These are phyloP conservation scores for Tetrapisispora pingtungensis DNA, from an alignment of 805 yeast species.

Conservation along the genomic window DNA sequence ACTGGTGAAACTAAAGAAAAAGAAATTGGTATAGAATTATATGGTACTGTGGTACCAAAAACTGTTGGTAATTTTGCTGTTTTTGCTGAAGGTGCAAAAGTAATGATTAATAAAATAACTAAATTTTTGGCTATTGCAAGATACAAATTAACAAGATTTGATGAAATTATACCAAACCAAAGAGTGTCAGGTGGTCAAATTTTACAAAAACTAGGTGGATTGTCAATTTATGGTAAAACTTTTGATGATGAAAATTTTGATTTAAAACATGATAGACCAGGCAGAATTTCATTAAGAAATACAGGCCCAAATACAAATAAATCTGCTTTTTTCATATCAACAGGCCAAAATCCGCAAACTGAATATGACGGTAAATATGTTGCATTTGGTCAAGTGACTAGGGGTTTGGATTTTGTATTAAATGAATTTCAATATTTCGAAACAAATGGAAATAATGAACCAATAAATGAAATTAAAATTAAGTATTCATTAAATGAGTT, in stretches of 20 bases:
- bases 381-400: constrained; percentile 67
- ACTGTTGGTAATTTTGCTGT: constrained; percentile 52
- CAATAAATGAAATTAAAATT: constrained; percentile 28
- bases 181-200: constrained; percentile 89
- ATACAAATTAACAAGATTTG: constrained; percentile 56
- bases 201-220: constrained; percentile 67
- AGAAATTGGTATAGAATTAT: constrained; percentile 48
- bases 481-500: constrained; percentile 22
- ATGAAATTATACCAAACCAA: constrained; percentile 60
- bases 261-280: constrained; percentile 60
- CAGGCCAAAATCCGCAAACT: constrained; percentile 34
- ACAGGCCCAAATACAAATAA: constrained; percentile 54
- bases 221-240: constrained; percentile 63
- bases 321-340: constrained; percentile 61
- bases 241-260: constrained; percentile 70
- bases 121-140: constrained; percentile 14
- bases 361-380: constrained; percentile 58
- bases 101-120: constrained; percentile 14
- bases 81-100: constrained; percentile 37
- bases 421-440: constrained; percentile 48
- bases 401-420: constrained; percentile 52
- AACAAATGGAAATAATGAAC: constrained; percentile 25
- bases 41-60: constrained; percentile 55
- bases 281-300: constrained; percentile 62
- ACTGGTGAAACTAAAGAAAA: constrained; percentile 6